These are phyloP conservation scores for Lasiodiplodia citricola DNA, from an alignment of 2,329 filamentous ascomycete species.

Conservation along the genomic window DNA sequence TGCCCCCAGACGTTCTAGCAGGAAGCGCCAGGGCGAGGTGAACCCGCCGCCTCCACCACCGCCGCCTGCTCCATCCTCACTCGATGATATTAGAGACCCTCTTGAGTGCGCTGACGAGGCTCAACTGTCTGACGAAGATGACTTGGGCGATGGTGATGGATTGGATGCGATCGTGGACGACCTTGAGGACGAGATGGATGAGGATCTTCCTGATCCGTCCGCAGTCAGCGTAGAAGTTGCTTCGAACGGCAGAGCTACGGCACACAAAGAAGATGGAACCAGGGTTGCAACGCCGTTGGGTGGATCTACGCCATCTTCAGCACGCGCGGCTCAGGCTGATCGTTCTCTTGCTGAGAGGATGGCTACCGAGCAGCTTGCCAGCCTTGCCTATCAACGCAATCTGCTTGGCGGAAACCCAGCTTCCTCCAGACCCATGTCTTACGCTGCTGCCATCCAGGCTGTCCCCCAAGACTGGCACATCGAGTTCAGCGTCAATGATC, in stretches of 20 bases:
- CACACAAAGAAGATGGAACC: constrained; percentile 89
- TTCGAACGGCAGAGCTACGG: constrained; percentile 84
- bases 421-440: constrained; percentile 70
- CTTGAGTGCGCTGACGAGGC: constrained; percentile 94
- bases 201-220: constrained; percentile 77
- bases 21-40: constrained; percentile 55
- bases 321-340: constrained; percentile 39
- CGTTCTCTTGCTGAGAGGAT: constrained; percentile 32
- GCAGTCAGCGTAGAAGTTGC: constrained; percentile 92
- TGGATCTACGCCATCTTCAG: constrained; percentile 38
- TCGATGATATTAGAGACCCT: constrained; percentile 54
- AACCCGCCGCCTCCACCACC: constrained; percentile 59
- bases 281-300: constrained; percentile 82
- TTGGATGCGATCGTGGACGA: constrained; percentile 91
- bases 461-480: constrained; percentile 95
- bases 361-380: constrained; percentile 37
- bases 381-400: constrained; percentile 32
- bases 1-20: constrained; percentile 65
- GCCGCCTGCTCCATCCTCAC: constrained; percentile 43
- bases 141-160: constrained; percentile 66
- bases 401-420: constrained; percentile 50
- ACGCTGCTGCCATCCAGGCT: constrained; percentile 81
- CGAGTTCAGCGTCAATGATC: constrained; percentile 86
- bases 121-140: constrained; percentile 75
- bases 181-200: constrained; percentile 79